A percentile compares a stretch with the other conserved stretches of the same genome.
These are phyloP conservation scores for Sphagnurus paluster DNA, from an alignment of 1,284 basidiomycete genomes.

Conservation along the genomic window DNA sequence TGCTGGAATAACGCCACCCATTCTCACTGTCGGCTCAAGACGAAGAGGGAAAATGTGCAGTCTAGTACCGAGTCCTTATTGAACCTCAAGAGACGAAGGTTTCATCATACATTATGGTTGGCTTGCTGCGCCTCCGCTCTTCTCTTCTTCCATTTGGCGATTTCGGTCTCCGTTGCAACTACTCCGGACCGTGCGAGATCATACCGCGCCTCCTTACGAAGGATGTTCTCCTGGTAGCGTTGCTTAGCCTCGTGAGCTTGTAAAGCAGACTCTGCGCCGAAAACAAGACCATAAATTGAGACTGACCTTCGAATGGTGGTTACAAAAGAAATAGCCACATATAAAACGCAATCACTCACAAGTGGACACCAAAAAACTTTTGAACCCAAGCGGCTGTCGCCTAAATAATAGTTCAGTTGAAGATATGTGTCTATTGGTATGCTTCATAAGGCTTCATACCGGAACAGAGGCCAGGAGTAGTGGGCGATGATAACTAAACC, in stretches of 20 bases:
- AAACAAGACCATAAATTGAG: conserved; percentile 67
- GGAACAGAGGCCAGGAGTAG: conserved; percentile 75
- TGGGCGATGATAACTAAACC: conserved; percentile 69
- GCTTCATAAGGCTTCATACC: conserved; percentile 42
- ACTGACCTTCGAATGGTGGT: conserved; percentile 24
- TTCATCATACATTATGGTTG: conserved; percentile 3
- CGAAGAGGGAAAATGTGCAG: no score
- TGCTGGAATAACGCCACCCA: no score
- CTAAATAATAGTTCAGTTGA: conserved; percentile 34
- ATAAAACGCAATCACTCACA: conserved; percentile 37
- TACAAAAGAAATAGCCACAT: background rate
- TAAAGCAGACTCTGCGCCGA: conserved; percentile 76
- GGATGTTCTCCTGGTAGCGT: conserved; percentile 63
- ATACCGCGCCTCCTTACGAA: conserved; percentile 73
- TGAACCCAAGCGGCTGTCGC: conserved; percentile 79
- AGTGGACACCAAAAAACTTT: conserved; percentile 69
- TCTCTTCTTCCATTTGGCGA: conserved; percentile 73
- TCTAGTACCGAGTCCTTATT: no score
- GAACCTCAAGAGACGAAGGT: background rate
- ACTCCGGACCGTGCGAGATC: conserved; percentile 75
- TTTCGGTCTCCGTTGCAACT: conserved; percentile 81
- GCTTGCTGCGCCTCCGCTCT: conserved; percentile 20
- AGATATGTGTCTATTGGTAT: background rate
- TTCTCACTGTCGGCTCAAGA: no score
- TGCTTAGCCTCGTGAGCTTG: conserved; percentile 67